These are phyloP conservation scores for Phaffomyces thermotolerans DNA, from an alignment of 805 yeast species.

Conservation along the genomic window DNA sequence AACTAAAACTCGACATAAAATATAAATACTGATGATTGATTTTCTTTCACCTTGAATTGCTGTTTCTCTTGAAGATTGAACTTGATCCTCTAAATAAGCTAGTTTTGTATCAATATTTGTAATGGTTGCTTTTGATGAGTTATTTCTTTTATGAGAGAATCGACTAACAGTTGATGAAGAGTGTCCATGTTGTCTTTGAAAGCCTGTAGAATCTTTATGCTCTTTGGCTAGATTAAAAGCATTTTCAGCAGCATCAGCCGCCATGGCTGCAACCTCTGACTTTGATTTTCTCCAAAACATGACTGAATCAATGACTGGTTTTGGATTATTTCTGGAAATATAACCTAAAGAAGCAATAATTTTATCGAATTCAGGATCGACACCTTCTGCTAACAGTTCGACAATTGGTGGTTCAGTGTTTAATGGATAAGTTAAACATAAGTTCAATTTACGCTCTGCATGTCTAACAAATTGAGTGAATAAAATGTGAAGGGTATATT, in stretches of 20 bases:
- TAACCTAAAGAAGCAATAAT: conserved; percentile 83
- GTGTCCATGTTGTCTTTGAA: conserved; percentile 25
- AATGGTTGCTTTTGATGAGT: conserved; percentile 38
- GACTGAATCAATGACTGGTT: conserved; percentile 93
- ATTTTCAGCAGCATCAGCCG: conserved; percentile 45
- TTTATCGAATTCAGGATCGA: conserved; percentile 79
- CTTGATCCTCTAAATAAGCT: conserved; percentile 34
- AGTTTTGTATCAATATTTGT: conserved; percentile 49
- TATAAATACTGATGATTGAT: conserved; percentile 78
- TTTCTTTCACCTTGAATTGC: conserved; percentile 84
- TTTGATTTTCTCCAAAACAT: conserved; percentile 98
- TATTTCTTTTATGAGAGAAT: conserved; percentile 40
- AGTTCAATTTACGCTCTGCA: conserved; percentile 79
- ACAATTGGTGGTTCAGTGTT: conserved; percentile 73
- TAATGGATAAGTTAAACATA: conserved; percentile 59
- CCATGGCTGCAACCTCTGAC: conserved; percentile 72
- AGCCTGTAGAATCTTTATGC: conserved; percentile 22
- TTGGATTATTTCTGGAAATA: conserved; percentile 83
- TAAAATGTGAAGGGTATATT: conserved; percentile 87
- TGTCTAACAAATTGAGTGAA: conserved; percentile 93
- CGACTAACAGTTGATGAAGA: conserved; percentile 27
- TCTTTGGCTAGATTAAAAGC: conserved; percentile 27
- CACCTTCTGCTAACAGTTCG: conserved; percentile 75
- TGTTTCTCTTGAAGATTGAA: conserved; percentile 45
- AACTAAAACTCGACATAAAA: conserved; percentile 83